Base-by-base conservation (phyloP, 176 grass and related monocot genomes). In the Oryza australiensis region DNA sequence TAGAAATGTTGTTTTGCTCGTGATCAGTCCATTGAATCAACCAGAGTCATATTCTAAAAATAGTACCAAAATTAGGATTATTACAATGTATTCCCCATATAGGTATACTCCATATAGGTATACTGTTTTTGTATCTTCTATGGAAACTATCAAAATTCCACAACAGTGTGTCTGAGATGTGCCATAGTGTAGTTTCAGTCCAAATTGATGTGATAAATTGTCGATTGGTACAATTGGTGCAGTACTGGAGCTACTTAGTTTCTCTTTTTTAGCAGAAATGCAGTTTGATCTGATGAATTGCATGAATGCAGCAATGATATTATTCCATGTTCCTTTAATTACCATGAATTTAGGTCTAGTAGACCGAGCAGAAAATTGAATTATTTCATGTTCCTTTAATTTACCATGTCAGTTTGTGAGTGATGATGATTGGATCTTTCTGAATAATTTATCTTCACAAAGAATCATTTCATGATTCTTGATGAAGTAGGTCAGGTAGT, bases 321-420 rank as follows among this genome's bases (percentile, higher is more conserved):
- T n/a, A n/a, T n/a, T n/a, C n/a, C n/a, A n/a, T n/a, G n/a, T n/a
- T n/a, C n/a, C n/a, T n/a, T n/a, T n/a, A n/a, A n/a, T n/a, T n/a
- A n/a, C n/a, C n/a, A n/a, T 30, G 67, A 67, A 42, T n/a, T 55
- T n/a, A 38, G 26, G 3, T 22, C 45, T 14, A 76, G n/a, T n/a
- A 62, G 51, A 16, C 24, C 1, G 23, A 53, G 22, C 1, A 77
- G 66, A 64, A 71, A 23, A 82, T 10, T 26, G 37, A 64, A 62
- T 62, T 70, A n/a, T 22, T 81, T 67, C 40, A 15, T 72, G 29
- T 73, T 86, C 15, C 29, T 26, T 67, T 82, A 34, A 55, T 66
- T 30, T 27, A 20, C 18, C 32, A 66, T 72, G 70, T 18, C 32
- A 66, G 26, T 78, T 41, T 83, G 59, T 18, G 37, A 49, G 67